Evolutionary conservation across 2,329 filamentous ascomycete species (phyloP).

Genomic region (Venturia nashicola): DNA sequence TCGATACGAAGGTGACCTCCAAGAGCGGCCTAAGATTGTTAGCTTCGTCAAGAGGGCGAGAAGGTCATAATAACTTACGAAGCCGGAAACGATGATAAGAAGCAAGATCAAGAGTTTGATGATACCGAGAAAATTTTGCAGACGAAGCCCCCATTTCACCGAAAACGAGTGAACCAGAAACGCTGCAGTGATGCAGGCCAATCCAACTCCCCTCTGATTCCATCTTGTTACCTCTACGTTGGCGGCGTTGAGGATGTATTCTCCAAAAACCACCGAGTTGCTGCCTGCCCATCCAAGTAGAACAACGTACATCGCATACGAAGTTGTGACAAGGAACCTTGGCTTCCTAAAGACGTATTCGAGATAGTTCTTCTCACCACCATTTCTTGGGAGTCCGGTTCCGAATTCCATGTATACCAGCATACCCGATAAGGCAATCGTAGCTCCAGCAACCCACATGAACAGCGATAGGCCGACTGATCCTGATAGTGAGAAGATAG

Average conservation of each 20-base stretch:
- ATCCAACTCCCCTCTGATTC: not conserved
- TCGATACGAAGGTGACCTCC: constrained; percentile 39
- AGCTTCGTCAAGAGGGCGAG: too few relatives aligned
- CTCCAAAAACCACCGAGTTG: not conserved
- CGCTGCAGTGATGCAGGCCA: not conserved
- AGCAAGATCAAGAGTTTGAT: constrained; percentile 50
- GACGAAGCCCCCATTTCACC: constrained; percentile 14
- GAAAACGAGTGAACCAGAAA: not conserved
- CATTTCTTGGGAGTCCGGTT: not conserved
- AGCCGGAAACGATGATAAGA: constrained; percentile 39
- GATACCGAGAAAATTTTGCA: constrained; percentile 44
- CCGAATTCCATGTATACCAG: constrained; percentile 8
- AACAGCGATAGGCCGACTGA: constrained; percentile 6
- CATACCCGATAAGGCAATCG: not conserved
- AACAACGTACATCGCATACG: not conserved
- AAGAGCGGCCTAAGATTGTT: constrained; percentile 36
- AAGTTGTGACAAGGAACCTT: not conserved
- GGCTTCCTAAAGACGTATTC: constrained; percentile 5
- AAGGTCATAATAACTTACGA: constrained; percentile 17
- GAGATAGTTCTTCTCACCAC: constrained; percentile 5
- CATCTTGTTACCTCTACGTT: not conserved
- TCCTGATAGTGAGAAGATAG: not conserved
- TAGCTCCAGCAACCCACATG: constrained; percentile 1
- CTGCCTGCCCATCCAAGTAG: not conserved
- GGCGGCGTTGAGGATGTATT: not conserved